Evolutionary conservation across 116 monocot genomes (phyloP), one percentile per base, ranked within the genome.

Genomic region (Zostera marina): DNA sequence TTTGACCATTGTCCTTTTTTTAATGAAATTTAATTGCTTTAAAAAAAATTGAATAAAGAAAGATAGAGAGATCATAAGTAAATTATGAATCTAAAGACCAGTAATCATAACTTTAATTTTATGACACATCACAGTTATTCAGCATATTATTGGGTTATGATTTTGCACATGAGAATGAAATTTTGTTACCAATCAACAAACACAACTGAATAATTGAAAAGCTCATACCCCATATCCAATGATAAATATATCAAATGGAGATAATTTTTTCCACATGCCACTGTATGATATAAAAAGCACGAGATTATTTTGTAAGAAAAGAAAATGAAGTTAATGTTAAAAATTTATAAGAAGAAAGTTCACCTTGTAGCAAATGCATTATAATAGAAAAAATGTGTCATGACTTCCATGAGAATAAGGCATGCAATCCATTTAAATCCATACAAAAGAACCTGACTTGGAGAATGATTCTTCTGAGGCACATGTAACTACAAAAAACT

Each of bases 371-470:
- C 85, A 58, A 90, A 86, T 19, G 98, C 72, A 74, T 90, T 98
- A 66, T 98, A 98, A 53, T 90, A 86, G 62, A 98, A 90, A 41
- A 76, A 81, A 65, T 98, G 98, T 38, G 96, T 86, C 66, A 98
- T 76, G 20, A 61, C 63, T 74, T 98, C 90, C 74, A 98, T 80
- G 21, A 98, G 73, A 32, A 77, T 25, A 51, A 90, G 70, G 65
- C 74, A 74, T 54, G 86, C 51, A 66, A 75, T 26, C 90, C 90
- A 98, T 66, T 78, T 81, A 26, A 76, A 44, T 24, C 98, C 98
- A 72, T 98, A 98, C 60, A 61, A 73, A 48, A 74, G 51, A 16
- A 82, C 76, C 73, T 83, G 69, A 57, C 72, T 47, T 13, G 66
- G 17, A 38, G 83, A 81, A 67, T 80, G 53, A 66, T 65, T 85